Evolutionary conservation across 345 rosid genomes (phyloP).

Genomic region (Hypericum perforatum): DNA sequence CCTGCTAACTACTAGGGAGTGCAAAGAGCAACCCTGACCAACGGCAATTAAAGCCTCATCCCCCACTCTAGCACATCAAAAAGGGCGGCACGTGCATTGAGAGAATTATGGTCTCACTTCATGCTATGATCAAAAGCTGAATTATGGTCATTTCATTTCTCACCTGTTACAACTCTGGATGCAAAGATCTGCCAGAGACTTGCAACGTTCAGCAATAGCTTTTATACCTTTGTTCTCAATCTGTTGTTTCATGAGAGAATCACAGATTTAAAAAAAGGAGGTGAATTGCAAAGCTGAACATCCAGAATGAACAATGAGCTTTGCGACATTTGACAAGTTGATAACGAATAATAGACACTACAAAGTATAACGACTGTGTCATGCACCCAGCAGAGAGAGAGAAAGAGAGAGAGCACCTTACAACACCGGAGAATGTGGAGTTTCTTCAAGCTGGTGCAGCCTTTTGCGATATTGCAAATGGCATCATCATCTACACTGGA

Average conservation of each 20-base stretch:
- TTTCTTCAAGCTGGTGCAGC: constrained; percentile 70
- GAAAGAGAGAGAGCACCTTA: constrained; percentile 40
- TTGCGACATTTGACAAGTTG: too few species aligned
- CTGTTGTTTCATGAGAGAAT: constrained; percentile 21
- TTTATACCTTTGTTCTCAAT: constrained; percentile 71
- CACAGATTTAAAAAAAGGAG: constrained; percentile 1
- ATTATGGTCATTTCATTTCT: not conserved
- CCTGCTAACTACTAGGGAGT: constrained; percentile 70
- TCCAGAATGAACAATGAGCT: not conserved
- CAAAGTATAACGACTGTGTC: not conserved
- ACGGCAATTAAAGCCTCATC: constrained; percentile 68
- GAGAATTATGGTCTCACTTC: too few species aligned
- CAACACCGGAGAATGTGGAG: constrained; percentile 88
- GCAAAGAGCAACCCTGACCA: constrained; percentile 65
- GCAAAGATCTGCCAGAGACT: constrained; percentile 70
- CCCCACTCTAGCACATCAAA: constrained; percentile 46
- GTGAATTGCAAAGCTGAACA: not conserved
- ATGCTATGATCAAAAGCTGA: too few species aligned
- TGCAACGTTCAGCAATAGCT: constrained; percentile 69
- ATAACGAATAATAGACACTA: not conserved
- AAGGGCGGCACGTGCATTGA: too few species aligned
- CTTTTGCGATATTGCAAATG: constrained; percentile 66
- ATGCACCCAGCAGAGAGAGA: not conserved
- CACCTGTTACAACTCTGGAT: constrained; percentile 84
- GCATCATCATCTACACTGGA: constrained; percentile 70